Evolutionary conservation across 805 yeast species (phyloP), one percentile per base, ranked within the genome.

Genomic region (Yarrowia sp.): DNA sequence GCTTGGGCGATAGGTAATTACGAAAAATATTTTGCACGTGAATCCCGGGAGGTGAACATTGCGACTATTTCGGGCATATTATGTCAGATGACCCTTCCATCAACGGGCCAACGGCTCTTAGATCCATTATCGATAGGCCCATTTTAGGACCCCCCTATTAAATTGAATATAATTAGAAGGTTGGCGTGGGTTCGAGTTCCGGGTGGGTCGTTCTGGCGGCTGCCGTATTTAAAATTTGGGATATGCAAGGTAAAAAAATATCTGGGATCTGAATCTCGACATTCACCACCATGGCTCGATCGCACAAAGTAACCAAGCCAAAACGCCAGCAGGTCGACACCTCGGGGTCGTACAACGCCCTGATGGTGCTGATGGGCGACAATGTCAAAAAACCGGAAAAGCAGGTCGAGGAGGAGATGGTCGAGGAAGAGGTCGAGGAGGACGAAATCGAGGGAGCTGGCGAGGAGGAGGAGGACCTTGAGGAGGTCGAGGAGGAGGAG

Each of bases 401-500:
- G 6, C 36, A 27, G 16, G 62, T 53, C 1, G 69, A 66, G n/a
- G 64, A 65, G n/a, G 63, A 49, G 1, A 65, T 49, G 16, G 67
- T 9, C 29, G 29, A 61, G 31, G 66, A 59, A 16, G 27, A 39
- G 29, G 13, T 39, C 2, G 44, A 39, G 8, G 65, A 46, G 6
- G 71, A 66, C 29, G 72, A 69, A 6, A 69, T 68, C 14, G 72
- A 56, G 58, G 62, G 66, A 21, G 65, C 68, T 4, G 77, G 72
- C 3, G 73, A 68, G 18, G 77, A 71, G 21, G 76, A 68, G 22
- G 71, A 63, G 5, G 73, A 64, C 27, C 66, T 66, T 8, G 72
- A 70, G 8, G 73, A 64, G 29, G 67, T 66, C 6, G 72, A 70
- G 8, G 74, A 71, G 7, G 71, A 63, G 14, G 29, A 16, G 14